Percentiles rank a stretch among this genome's conserved stretches.
Evolutionary conservation across 2,329 filamentous ascomycete species (phyloP).

Genomic region (Diaporthe helianthi): DNA sequence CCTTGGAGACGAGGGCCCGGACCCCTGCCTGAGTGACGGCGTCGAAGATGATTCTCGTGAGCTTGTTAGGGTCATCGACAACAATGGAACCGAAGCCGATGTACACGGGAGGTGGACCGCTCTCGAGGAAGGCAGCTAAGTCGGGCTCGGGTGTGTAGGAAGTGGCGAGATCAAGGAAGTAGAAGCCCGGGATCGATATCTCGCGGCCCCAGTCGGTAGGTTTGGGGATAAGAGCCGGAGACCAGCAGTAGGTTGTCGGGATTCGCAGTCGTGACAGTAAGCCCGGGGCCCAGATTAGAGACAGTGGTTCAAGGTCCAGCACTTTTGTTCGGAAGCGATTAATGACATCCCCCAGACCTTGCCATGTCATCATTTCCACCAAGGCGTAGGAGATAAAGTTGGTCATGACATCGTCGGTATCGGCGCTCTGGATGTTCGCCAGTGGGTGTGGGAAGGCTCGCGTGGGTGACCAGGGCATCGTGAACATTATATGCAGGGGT

Average conservation of each 20-base stretch:
- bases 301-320: slow-evolving; percentile 78
- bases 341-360: slow-evolving; percentile 88
- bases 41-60: slow-evolving; percentile 76
- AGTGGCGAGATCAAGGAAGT: slow-evolving; percentile 72
- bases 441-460: slow-evolving; percentile 86
- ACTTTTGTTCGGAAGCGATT: slow-evolving; percentile 82
- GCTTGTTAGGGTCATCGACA: slow-evolving; percentile 74
- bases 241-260: slow-evolving; percentile 94
- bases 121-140: slow-evolving; percentile 69
- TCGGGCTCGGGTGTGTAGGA: slow-evolving; percentile 71
- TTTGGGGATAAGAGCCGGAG: slow-evolving; percentile 67
- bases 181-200: slow-evolving; percentile 79
- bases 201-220: slow-evolving; percentile 75
- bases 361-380: slow-evolving; percentile 93
- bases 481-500: slow-evolving; percentile 88
- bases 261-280: slow-evolving; percentile 77
- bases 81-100: slow-evolving; percentile 87
- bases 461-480: slow-evolving; percentile 91
- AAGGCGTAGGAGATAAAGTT: slow-evolving; percentile 86
- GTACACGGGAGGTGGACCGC: slow-evolving; percentile 77
- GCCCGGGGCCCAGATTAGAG: slow-evolving; percentile 82
- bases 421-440: slow-evolving; percentile 79
- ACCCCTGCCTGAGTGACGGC: slow-evolving; percentile 71
- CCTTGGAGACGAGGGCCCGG: slow-evolving; percentile 84
- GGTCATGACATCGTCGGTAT: slow-evolving; percentile 76